phyloP scores from a whole-genome alignment of 2,329 filamentous ascomycete genomes.

The Fusarium mundagurra region DNA sequence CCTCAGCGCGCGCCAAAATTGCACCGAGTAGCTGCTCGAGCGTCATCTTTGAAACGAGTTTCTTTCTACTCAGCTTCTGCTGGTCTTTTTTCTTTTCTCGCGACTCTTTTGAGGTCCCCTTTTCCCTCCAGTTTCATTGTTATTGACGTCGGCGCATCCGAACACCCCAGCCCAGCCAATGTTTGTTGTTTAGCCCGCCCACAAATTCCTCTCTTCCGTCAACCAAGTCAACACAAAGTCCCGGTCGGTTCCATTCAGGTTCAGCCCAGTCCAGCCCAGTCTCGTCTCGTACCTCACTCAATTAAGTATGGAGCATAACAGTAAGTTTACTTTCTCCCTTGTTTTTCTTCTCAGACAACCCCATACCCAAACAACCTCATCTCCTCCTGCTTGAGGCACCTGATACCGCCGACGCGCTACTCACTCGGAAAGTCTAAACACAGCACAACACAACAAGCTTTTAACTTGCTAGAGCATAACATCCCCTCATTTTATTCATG shows the following conservation, averaged over 20 bases:
- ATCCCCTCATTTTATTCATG: conserved; percentile 1
- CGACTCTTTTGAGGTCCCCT: conserved; percentile 20
- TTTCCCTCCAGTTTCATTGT: conserved; percentile 35
- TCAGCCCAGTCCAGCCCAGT: neutral
- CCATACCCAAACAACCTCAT: conserved; percentile 15
- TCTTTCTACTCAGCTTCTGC: conserved; percentile 7
- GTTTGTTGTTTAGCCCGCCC: conserved; percentile 51
- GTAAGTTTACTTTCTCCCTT: conserved; percentile 46
- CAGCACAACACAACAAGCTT: conserved; percentile 4
- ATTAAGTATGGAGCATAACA: conserved; percentile 49
- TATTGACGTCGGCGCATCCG: conserved; percentile 44
- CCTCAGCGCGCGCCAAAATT: conserved; percentile 43
- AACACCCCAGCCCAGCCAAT: conserved; percentile 48
- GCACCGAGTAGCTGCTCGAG: conserved; percentile 28
- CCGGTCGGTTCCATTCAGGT: neutral
- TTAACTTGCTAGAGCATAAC: neutral
- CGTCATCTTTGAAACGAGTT: conserved; percentile 15
- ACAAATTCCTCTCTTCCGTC: conserved; percentile 42
- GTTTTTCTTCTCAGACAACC: conserved; percentile 21
- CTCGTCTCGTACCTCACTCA: conserved; percentile 26
- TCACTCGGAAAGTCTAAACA: neutral
- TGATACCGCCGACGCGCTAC: neutral
- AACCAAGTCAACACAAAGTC: conserved; percentile 43
- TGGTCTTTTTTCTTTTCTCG: conserved; percentile 19
- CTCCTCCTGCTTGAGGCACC: neutral